Base-by-base conservation (phyloP, 768 basidiomycete genomes). In the Leccinellum luteum region DNA sequence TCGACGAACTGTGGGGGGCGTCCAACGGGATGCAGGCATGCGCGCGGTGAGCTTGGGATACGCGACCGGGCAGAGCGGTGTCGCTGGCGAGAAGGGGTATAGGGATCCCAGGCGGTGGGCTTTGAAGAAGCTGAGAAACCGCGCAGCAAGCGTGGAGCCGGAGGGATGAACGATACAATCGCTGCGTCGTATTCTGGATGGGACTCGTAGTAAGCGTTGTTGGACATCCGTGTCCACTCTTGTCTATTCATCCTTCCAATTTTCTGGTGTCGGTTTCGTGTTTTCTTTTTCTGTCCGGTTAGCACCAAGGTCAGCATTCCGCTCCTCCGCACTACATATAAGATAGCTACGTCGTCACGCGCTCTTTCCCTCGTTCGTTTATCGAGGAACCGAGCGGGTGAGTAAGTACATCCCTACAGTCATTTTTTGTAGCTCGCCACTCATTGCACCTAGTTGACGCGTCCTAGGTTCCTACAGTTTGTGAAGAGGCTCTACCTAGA, bases 41-140 rank as follows among this genome's bases (percentile, higher is more conserved):
- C 71, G 70, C 7, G 61, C 69, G 35, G 48, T 63, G 50, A 72
- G 70, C 35, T 57, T 73, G 60, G 70, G 70, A 12, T 59, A 69
- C 50, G 47, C 61, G 48, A 63, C 54, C 23, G 67, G 65, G 48
- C 57, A 48, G 41, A 30, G 48, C 15, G 41, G 31, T 1, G 17
- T 15, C 9, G 34, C 23, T 1, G 45, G 58, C 1, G 60, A 54
- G 21, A 51, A 48, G 3, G 65, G 65, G 2, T 52, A 41, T n/a
- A 30, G 14, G 8, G 61, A 70, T 12, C 62, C 69, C 30, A 62
- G 69, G 25, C 60, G 70, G 56, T 52, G 63, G 14, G 69, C 69
- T 1, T 25, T 70, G 41, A 68, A 63, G 51, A 52, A 58, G 30
- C 0, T 63, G 32, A 56, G 61, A 6, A 59, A 51, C 25, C 65